Evolutionary conservation across 768 basidiomycete species (phyloP).

Genomic region (Amanita exitialis): DNA sequence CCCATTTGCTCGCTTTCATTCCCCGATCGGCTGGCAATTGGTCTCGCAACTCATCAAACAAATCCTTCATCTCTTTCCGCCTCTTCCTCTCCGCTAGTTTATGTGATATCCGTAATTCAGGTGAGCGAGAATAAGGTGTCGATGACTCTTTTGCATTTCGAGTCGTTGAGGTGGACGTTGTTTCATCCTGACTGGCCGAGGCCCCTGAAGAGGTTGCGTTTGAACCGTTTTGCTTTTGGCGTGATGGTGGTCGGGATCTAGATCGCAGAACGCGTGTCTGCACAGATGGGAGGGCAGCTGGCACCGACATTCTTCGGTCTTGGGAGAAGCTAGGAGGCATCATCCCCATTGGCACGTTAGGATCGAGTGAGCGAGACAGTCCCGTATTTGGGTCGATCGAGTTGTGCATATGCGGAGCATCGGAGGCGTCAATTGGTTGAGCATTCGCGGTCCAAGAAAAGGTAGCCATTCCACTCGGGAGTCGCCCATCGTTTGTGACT

Average conservation of each 20-base stretch:
- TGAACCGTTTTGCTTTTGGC: slow-evolving; percentile 37
- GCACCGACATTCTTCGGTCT: slow-evolving; percentile 71
- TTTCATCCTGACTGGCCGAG: slow-evolving; percentile 35
- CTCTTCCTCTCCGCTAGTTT: slow-evolving; percentile 96
- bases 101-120: slow-evolving; percentile 90
- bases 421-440: slow-evolving; percentile 22
- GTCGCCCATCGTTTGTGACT: slow-evolving; percentile 34
- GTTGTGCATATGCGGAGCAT: slow-evolving; percentile 29
- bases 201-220: slow-evolving; percentile 26
- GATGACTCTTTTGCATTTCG: slow-evolving; percentile 37
- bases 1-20: slow-evolving; percentile 99
- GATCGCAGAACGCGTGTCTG: slow-evolving; percentile 46
- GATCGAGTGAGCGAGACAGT: slow-evolving; percentile 38
- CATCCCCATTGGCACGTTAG: slow-evolving; percentile 34
- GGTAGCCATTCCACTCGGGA: slow-evolving; percentile 51
- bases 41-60: slow-evolving; percentile 94
- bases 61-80: slow-evolving; percentile 97
- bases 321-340: slow-evolving; percentile 49
- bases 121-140: slow-evolving; percentile 91
- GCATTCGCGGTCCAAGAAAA: slow-evolving; percentile 62
- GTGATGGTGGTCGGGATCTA: slow-evolving; percentile 64
- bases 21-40: slow-evolving; percentile 86
- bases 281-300: slow-evolving; percentile 13
- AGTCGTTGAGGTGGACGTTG: slow-evolving; percentile 24
- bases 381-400: slow-evolving; percentile 34